These are phyloP conservation scores for Salvia sclarea DNA, from an alignment of 305 asterid genomes.

Conservation along the genomic window DNA sequence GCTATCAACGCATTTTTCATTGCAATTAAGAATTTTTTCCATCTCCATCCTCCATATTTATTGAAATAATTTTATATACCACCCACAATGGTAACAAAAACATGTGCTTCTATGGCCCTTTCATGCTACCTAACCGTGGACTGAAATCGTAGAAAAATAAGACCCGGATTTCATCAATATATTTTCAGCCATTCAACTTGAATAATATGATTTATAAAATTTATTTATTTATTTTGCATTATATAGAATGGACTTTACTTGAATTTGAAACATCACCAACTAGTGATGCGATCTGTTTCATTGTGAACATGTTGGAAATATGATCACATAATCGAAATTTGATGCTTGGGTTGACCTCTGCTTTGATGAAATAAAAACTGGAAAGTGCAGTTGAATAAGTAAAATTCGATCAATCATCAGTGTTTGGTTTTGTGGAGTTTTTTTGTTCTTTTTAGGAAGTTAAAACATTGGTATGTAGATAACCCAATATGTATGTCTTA, in stretches of 20 bases:
- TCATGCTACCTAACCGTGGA: neutral
- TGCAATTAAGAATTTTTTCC: neutral
- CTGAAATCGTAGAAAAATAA: neutral
- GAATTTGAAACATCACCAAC: too few species aligned
- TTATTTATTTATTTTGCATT: too few species aligned
- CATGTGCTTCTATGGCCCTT: conserved; percentile 2
- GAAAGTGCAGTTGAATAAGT: neutral
- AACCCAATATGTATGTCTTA: neutral
- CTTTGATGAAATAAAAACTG: neutral
- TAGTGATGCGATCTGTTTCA: neutral
- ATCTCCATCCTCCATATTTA: neutral
- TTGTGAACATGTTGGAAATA: too few species aligned
- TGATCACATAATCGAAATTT: neutral
- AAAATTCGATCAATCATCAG: neutral
- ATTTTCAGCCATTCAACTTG: neutral
- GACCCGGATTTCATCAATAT: neutral
- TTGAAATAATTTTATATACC: neutral
- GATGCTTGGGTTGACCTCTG: neutral
- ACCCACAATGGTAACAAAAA: neutral
- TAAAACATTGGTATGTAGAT: neutral
- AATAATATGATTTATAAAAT: too few species aligned
- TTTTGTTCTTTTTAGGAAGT: neutral
- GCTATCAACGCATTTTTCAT: conserved; percentile 14
- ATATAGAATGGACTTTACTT: too few species aligned
- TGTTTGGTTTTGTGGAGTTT: neutral